Evolutionary conservation across 2,329 filamentous ascomycete genomes (phyloP), one percentile per base, ranked within the genome.

Genomic region (Polytolypa hystricis): DNA sequence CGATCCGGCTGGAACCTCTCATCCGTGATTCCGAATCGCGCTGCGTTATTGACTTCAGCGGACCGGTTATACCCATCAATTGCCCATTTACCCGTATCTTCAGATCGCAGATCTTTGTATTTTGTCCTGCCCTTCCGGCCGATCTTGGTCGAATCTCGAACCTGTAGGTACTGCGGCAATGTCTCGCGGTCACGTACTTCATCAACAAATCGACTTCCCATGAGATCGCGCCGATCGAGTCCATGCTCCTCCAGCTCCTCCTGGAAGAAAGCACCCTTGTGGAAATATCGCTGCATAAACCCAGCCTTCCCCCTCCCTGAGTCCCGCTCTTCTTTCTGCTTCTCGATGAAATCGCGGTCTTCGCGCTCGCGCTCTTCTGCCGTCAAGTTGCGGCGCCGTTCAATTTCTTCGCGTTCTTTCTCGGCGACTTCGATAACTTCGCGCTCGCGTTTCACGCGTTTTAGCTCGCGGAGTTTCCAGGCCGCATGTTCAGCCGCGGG

Each of bases 251-350:
- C 76, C 35, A 79, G 71, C 49, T 93, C 83, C 35, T 87, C 84
- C 47, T 81, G 82, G 67, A 84, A 96, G 66, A 96, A 98, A 11
- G 91, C 91, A 33, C 91, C 91, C 64, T 87, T 89, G 69, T 98
- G 91, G 61, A 84, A 87, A 65, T 96, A 98, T 56, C 87, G 86
- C 55, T 95, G 87, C 82, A 96, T 84, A 58, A 78, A 95, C 2
- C 74, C 74, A 70, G 91, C 84, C 61, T 89, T 81, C 36, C 85
- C 85, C 42, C 81, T 79, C 34, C 69, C 61, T 42, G 82, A 77
- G 50, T 84, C 83, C 16, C 68, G 66, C 44, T 93, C 86, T 43
- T 82, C 81, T 48, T 81, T 77, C 60, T 96, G 89, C 46, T 71
- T 69, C 1, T 79, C 78, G 12, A 96, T 65, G 57, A 77, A 84